Percentiles rank a stretch among this genome's conserved stretches.
These are phyloP conservation scores for Leishmania amazonensis DNA, from an alignment of 208 protist genomes.

Conservation along the genomic window DNA sequence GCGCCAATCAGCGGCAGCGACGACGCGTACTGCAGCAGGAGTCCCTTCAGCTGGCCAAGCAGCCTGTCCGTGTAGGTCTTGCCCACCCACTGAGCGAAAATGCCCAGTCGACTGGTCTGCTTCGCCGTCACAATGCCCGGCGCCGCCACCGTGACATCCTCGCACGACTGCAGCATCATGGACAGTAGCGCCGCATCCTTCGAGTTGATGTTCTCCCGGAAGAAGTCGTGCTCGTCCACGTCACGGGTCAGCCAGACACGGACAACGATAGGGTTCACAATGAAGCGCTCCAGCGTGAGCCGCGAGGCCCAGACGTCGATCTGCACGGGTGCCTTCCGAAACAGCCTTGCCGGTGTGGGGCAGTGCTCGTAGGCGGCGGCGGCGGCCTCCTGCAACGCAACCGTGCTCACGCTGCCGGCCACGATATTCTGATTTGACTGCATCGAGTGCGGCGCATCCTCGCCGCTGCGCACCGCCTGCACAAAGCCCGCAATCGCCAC, in stretches of 20 bases:
- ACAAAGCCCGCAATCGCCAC: conserved; percentile 55
- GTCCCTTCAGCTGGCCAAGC: conserved; percentile 60
- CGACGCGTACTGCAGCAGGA: conserved; percentile 88
- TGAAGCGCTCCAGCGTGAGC: conserved; percentile 81
- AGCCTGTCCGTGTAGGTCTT: conserved; percentile 75
- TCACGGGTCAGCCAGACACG: conserved; percentile 87
- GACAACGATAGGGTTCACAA: conserved; percentile 84
- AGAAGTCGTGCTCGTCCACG: conserved; percentile 72
- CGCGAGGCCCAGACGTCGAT: conserved; percentile 65
- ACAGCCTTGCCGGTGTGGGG: conserved; percentile 47
- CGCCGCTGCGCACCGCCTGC: conserved; percentile 21
- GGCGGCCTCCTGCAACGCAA: conserved; percentile 24
- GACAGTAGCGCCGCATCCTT: conserved; percentile 81
- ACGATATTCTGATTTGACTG: conserved; percentile 21
- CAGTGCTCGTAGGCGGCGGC: conserved; percentile 29
- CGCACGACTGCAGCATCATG: conserved; percentile 81
- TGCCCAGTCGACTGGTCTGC: conserved; percentile 53
- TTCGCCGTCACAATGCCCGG: conserved; percentile 74
- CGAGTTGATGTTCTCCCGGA: conserved; percentile 70
- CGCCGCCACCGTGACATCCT: conserved; percentile 74
- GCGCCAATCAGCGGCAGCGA: conserved; percentile 87
- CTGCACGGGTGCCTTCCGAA: conserved; percentile 50
- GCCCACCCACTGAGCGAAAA: conserved; percentile 74
- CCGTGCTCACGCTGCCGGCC: conserved; percentile 14
- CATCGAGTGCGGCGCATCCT: not conserved